phyloP scores from a whole-genome alignment of 164 flowering plant species.

The Sextonia rubra region DNA sequence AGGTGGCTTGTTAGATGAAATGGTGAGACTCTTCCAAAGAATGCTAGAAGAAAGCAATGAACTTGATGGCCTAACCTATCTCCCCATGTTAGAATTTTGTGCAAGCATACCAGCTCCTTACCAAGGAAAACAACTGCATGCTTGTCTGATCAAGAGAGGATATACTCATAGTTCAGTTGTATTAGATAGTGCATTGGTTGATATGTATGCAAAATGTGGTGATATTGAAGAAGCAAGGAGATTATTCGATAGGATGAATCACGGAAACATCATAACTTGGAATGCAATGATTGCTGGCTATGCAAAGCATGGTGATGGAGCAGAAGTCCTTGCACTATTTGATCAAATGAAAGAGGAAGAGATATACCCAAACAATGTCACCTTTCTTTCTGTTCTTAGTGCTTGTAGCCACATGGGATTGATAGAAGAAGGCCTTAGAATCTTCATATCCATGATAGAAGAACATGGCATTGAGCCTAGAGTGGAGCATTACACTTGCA shows the following conservation, averaged over 20 bases:
- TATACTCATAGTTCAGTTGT: conserved; percentile 10
- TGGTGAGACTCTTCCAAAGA: conserved; percentile 11
- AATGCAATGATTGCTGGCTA: conserved; percentile 25
- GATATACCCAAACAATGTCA: conserved; percentile 5
- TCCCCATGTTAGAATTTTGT: conserved; percentile 11
- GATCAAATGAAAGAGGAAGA: conserved; percentile 8
- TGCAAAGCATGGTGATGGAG: conserved; percentile 18
- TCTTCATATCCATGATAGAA: conserved; percentile 7
- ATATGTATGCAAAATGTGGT: conserved; percentile 27
- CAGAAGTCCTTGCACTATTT: conserved; percentile 5
- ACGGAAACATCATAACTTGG: conserved; percentile 16
- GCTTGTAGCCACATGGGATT: conserved; percentile 14
- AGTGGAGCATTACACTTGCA: conserved; percentile 15
- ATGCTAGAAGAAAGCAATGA: conserved; percentile 13
- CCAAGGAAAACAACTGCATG: conserved; percentile 19
- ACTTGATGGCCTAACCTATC: conserved; percentile 12
- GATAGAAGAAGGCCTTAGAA: conserved; percentile 11
- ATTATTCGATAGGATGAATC: conserved; percentile 13
- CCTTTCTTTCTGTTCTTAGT: conserved; percentile 12
- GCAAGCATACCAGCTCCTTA: conserved; percentile 16
- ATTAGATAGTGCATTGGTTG: conserved; percentile 19
- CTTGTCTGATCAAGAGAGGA: conserved; percentile 15
- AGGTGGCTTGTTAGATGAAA: neutral
- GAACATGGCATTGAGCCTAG: conserved; percentile 1
- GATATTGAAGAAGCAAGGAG: conserved; percentile 14